Percentiles rank a stretch among this genome's conserved stretches.
phyloP scores from a whole-genome alignment of 257 asterid genomes.

The Leonotis leonurus region DNA sequence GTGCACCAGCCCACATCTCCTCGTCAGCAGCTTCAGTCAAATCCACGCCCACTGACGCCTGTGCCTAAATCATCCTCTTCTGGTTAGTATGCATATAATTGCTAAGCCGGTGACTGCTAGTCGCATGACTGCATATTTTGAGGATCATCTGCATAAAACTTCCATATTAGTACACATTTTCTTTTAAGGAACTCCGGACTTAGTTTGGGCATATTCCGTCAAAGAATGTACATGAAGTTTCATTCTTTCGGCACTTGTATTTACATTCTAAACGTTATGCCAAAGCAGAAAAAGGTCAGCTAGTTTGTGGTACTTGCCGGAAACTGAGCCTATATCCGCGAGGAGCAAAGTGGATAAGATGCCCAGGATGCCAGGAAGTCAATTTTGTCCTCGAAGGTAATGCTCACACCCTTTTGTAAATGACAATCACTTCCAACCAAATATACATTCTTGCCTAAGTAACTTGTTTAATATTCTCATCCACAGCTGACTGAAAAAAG shows the following conservation, averaged over 20 bases:
- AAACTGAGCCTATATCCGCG: constrained; percentile 65
- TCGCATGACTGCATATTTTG: background rate
- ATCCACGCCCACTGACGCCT: constrained; percentile 23
- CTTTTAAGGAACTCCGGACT: background rate
- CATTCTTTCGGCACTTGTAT: constrained; percentile 3
- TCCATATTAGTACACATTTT: background rate
- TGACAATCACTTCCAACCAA: background rate
- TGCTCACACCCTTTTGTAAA: background rate
- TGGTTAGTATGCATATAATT: constrained; percentile 32
- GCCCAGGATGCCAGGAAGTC: constrained; percentile 73
- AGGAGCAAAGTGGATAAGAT: constrained; percentile 72
- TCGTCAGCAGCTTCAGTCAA: constrained; percentile 32
- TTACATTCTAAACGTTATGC: background rate
- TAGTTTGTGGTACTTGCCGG: constrained; percentile 87
- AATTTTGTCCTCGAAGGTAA: constrained; percentile 85
- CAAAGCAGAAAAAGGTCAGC: constrained; percentile 68
- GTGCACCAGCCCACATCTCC: constrained; percentile 30
- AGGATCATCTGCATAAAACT: background rate
- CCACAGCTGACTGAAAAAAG: background rate
- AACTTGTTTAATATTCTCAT: background rate
- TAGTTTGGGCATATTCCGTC: background rate
- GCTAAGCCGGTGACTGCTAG: background rate
- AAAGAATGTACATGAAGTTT: background rate
- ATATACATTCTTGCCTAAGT: background rate
- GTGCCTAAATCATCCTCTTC: constrained; percentile 29